A percentile compares a stretch with the other conserved stretches of the same genome.
Evolutionary conservation across 345 rosid species (phyloP).

Genomic region (Gossypioides kirkii): DNA sequence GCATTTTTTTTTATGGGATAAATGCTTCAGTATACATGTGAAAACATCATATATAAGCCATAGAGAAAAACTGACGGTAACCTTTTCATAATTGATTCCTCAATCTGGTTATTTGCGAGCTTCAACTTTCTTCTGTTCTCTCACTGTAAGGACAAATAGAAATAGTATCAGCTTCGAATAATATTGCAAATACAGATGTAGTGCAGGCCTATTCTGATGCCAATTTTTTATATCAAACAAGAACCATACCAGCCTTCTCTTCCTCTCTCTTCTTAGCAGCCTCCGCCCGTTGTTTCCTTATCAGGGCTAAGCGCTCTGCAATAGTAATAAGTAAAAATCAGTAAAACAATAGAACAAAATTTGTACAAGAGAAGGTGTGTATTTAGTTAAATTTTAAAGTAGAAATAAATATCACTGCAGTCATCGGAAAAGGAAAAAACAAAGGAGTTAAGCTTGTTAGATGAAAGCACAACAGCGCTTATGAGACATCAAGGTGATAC

Average conservation of each 20-base stretch:
- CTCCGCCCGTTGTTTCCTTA: slow-evolving; percentile 80
- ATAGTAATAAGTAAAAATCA: neutral
- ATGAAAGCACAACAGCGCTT: neutral
- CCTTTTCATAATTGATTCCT: neutral
- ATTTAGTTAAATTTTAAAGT: neutral
- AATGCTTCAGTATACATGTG: neutral
- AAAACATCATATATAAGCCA: neutral
- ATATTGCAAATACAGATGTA: neutral
- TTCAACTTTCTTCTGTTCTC: slow-evolving; percentile 45
- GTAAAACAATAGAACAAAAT: neutral
- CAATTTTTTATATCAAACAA: neutral
- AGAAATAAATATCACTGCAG: neutral
- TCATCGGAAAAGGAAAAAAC: neutral
- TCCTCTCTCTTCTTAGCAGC: slow-evolving; percentile 68
- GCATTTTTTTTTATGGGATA: neutral
- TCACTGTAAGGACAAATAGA: slow-evolving; percentile 29
- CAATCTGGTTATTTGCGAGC: slow-evolving; percentile 34
- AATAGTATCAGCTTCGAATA: slow-evolving; percentile 5
- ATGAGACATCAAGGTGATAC: neutral
- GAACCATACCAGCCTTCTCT: slow-evolving; percentile 51
- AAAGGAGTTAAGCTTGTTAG: neutral
- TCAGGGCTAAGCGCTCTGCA: slow-evolving; percentile 74
- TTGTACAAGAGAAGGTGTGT: neutral
- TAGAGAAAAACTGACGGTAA: neutral
- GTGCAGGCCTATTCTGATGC: neutral